Evolutionary conservation across 164 flowering plant species (phyloP), one percentile per base, ranked within the genome.

Genomic region (Berberis thunbergii): DNA sequence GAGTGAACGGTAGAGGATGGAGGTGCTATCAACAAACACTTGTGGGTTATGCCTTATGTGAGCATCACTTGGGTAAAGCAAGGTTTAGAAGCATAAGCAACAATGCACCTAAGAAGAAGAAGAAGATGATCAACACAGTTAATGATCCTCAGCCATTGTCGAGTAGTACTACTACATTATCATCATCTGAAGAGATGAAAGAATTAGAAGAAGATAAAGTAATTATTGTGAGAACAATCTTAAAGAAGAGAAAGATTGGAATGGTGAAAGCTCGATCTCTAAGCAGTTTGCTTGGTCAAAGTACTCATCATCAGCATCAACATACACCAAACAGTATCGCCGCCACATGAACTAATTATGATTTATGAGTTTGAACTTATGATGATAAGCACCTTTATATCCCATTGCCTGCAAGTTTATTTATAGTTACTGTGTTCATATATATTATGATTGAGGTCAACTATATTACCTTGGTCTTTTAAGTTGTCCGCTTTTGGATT

Each of bases 1-100:
- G 96, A 0, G 84, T 86, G 8, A 88, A 91, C 57, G 97, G 96
- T 6, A 71, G 96, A 59, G 96, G 96, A 45, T 91, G 97, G 97
- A 75, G 97, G 57, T 91, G 97, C 63, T 81, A 86, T 59, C 96
- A 91, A 49, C 89, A 78, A 43, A 86, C 96, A 40, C 83, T 86
- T 6, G 94, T 85, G 2, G 97, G 97, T 4, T 91, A 88, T 55
- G 83, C 96, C 12, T 80, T 88, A 12, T 91, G 96, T 71, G 93
- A 91, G 79, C 97, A 91, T 70, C 97, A 91, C 67, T 69, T 88
- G 57, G 94, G 97, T 0, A 88, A 88, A 55, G 89, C 91, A 26
- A 75, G 96, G 70, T 80, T 88, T 0, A 70, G 87, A 56, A 86
- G 82, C 80, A 83, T 83, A 77, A 72, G 9, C 41, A 12, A 50